A percentile compares a stretch with the other conserved stretches of the same genome.
These are phyloP conservation scores for Russula lepida DNA, from an alignment of 768 basidiomycete genomes.

Conservation along the genomic window DNA sequence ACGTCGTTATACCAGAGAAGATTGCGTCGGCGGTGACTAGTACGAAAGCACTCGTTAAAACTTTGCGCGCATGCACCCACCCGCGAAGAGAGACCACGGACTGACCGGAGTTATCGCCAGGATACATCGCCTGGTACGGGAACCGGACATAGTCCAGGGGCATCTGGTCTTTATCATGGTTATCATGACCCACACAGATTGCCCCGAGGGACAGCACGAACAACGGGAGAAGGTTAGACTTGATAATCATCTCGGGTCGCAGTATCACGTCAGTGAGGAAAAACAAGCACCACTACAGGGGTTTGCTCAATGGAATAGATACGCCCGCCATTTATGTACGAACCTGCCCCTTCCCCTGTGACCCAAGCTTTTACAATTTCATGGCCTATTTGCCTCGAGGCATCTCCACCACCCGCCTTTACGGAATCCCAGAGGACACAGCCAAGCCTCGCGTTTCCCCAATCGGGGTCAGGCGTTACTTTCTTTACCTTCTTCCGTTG, in stretches of 20 bases:
- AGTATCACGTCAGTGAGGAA: background rate
- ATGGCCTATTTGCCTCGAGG: conserved; percentile 10
- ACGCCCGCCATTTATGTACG: conserved; percentile 3
- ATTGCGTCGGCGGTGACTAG: conserved; percentile 68
- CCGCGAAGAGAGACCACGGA: background rate
- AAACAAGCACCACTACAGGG: background rate
- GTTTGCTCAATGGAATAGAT: background rate
- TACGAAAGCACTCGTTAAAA: background rate
- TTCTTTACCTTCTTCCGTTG: background rate
- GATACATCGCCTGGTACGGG: conserved; percentile 54
- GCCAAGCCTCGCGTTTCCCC: background rate
- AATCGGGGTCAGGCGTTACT: background rate
- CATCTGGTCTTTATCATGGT: conserved; percentile 42
- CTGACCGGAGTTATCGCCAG: conserved; percentile 49
- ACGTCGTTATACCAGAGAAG: conserved; percentile 78
- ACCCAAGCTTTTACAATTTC: background rate
- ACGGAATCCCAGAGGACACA: background rate
- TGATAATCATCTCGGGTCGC: background rate
- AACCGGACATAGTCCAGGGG: conserved; percentile 61
- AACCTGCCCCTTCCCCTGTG: background rate
- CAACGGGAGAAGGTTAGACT: background rate
- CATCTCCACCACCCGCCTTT: background rate
- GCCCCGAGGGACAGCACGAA: conserved; percentile 9
- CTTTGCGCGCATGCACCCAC: background rate
- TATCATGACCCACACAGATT: conserved; percentile 29